A percentile compares a stretch with the other conserved stretches of the same genome.
phyloP scores from a whole-genome alignment of 2,329 filamentous ascomycete genomes.

The Aspergillus tamarii region DNA sequence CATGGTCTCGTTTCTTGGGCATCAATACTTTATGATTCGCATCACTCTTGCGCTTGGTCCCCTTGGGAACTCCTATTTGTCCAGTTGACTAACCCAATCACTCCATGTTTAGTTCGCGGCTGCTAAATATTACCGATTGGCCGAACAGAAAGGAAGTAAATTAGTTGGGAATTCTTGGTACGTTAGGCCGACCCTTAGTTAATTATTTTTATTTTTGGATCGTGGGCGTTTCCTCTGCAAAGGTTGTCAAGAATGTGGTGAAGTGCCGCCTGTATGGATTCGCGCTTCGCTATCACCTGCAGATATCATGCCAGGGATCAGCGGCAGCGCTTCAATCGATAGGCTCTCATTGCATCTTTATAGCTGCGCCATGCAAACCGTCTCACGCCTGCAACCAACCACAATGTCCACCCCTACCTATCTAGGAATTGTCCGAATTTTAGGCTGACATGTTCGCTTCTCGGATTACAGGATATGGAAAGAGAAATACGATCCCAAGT shows the following conservation, averaged over 20 bases:
- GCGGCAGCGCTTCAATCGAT: conserved; percentile 23
- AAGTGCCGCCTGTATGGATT: conserved; percentile 9
- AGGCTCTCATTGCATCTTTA: conserved; percentile 21
- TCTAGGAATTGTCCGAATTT: conserved; percentile 7
- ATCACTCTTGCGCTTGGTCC: neutral
- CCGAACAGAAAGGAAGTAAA: conserved; percentile 86
- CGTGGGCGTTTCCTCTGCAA: neutral
- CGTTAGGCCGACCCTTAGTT: conserved; percentile 42
- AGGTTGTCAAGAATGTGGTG: conserved; percentile 1
- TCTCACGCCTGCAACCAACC: conserved; percentile 24
- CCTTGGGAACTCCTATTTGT: conserved; percentile 10
- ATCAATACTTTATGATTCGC: conserved; percentile 32
- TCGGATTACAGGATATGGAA: conserved; percentile 82
- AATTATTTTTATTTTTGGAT: conserved; percentile 8
- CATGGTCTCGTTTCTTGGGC: conserved; percentile 25
- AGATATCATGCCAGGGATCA: conserved; percentile 18
- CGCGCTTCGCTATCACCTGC: conserved; percentile 16
- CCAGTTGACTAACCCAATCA: conserved; percentile 13
- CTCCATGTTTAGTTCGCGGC: conserved; percentile 51
- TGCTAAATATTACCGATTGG: conserved; percentile 88
- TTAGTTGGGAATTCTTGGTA: conserved; percentile 94
- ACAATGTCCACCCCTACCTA: conserved; percentile 14
- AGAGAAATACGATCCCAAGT: conserved; percentile 77
- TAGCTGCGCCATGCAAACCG: conserved; percentile 19
- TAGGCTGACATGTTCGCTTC: conserved; percentile 25